phyloP scores from a whole-genome alignment of 441 rosid genomes.

The Adansonia grandidieri region DNA sequence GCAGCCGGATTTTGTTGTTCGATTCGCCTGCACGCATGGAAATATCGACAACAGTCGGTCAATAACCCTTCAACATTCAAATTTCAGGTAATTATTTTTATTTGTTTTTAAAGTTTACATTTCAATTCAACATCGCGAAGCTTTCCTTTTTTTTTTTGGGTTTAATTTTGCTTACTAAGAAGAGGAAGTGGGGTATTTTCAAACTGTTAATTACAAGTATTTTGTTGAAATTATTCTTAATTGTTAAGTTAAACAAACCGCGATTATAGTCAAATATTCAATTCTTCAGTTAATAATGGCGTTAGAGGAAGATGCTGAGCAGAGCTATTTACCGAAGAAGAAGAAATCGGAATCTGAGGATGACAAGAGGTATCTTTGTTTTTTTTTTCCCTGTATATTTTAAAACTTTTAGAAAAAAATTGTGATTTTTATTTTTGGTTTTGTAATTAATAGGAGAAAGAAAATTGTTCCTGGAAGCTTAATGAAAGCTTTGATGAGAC shows the following conservation, averaged over 20 bases:
- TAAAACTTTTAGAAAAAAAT: not conserved
- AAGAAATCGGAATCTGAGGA: conserved; percentile 67
- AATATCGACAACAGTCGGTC: conserved; percentile 21
- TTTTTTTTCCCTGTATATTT: not conserved
- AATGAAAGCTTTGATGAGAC: conserved; percentile 89
- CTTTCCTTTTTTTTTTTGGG: not conserved
- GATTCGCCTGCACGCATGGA: conserved; percentile 12
- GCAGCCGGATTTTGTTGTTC: not conserved
- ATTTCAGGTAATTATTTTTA: conserved; percentile 25
- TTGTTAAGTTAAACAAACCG: not conserved
- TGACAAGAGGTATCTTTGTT: conserved; percentile 53
- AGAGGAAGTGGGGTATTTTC: not conserved
- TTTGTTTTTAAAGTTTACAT: not conserved
- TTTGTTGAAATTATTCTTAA: conserved; percentile 10
- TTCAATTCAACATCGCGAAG: not conserved
- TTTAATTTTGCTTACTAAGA: not conserved
- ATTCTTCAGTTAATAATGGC: conserved; percentile 42
- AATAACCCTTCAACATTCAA: conserved; percentile 26
- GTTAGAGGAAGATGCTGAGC: conserved; percentile 41
- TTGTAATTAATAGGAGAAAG: conserved; percentile 62
- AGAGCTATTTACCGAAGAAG: conserved; percentile 41
- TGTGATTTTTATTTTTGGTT: not conserved
- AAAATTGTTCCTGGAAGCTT: conserved; percentile 87
- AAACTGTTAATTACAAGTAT: not conserved
- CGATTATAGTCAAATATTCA: not conserved